Conservation (phyloP, 495 filamentous ascomycete species). For the Neurospora sp. region DNA sequence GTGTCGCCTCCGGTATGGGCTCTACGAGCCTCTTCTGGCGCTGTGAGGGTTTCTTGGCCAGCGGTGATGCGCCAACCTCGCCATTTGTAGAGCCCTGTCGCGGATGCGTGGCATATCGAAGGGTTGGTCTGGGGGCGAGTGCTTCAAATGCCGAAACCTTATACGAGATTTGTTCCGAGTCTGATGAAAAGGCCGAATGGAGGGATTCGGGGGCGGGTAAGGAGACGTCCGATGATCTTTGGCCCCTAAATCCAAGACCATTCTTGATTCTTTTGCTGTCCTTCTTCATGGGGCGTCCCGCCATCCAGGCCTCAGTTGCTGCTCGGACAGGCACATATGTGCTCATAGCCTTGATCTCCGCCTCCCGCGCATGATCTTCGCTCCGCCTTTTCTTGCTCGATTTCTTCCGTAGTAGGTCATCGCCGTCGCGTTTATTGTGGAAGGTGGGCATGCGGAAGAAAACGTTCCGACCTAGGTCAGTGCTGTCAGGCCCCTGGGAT, state of each 20-base stretch:
- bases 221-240: conserved; percentile 62
- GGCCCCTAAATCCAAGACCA: conserved; percentile 38
- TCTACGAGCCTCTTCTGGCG: conserved; percentile 32
- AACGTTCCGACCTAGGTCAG: conserved; percentile 26
- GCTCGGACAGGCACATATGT: conserved; percentile 54
- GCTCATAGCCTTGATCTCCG: conserved; percentile 79
- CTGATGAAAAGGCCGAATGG: conserved; percentile 59
- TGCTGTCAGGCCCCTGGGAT: conserved; percentile 2
- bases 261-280: conserved; percentile 55
- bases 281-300: conserved; percentile 43
- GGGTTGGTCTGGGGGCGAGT: conserved; percentile 67
- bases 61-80: conserved; percentile 7
- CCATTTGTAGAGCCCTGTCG: conserved; percentile 26
- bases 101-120: conserved; percentile 60
- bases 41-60: conserved; percentile 29
- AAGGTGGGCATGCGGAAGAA: conserved; percentile 54
- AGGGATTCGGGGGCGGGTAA: conserved; percentile 63
- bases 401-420: conserved; percentile 51
- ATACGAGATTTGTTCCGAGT: conserved; percentile 60
- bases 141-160: conserved; percentile 64
- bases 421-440: conserved; percentile 48
- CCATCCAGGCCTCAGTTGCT: conserved; percentile 39
- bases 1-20: conserved; percentile 51
- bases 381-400: conserved; percentile 68
- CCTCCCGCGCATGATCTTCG: conserved; percentile 64